phyloP scores from a whole-genome alignment of 2,329 filamentous ascomycete genomes.

The Colletotrichum sublineola region DNA sequence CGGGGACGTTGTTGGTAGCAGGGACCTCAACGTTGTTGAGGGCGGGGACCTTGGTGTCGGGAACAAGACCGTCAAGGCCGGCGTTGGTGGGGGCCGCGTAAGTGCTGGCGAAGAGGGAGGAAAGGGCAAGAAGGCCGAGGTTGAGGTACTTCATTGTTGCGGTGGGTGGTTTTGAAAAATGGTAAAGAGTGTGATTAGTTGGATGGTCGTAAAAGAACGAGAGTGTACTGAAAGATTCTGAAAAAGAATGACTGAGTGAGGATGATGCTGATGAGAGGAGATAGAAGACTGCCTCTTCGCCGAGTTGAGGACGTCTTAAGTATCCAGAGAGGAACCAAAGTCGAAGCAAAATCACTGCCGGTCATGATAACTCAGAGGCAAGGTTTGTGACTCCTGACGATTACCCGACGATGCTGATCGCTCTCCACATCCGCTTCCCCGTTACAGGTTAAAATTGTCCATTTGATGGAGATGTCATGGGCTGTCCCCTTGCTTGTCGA shows the following conservation, averaged over 20 bases:
- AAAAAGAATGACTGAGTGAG: conserved; percentile 40
- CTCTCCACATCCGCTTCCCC: not conserved
- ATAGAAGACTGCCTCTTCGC: not conserved
- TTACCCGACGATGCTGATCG: conserved; percentile 16
- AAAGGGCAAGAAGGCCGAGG: conserved; percentile 29
- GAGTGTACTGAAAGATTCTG: conserved; percentile 6
- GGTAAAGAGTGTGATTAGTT: conserved; percentile 33
- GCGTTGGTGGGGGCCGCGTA: conserved; percentile 24
- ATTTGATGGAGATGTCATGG: not conserved
- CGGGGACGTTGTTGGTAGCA: not conserved
- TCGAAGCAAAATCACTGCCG: not conserved
- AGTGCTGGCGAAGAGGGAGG: conserved; percentile 29
- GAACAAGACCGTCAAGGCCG: conserved; percentile 6
- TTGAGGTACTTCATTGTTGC: conserved; percentile 37
- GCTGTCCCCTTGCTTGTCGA: not conserved
- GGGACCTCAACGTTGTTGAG: not conserved
- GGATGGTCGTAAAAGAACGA: conserved; percentile 20
- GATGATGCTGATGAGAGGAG: conserved; percentile 29
- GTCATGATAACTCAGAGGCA: not conserved
- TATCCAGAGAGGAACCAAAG: not conserved
- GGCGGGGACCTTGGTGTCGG: not conserved
- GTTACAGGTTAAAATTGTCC: conserved; percentile 17
- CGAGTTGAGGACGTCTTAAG: conserved; percentile 16
- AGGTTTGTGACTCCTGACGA: conserved; percentile 1
- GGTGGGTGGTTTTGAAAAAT: conserved; percentile 5